These are phyloP conservation scores for Alopecurus myosuroides DNA, from an alignment of 176 grass and related monocot genomes.

Conservation along the genomic window DNA sequence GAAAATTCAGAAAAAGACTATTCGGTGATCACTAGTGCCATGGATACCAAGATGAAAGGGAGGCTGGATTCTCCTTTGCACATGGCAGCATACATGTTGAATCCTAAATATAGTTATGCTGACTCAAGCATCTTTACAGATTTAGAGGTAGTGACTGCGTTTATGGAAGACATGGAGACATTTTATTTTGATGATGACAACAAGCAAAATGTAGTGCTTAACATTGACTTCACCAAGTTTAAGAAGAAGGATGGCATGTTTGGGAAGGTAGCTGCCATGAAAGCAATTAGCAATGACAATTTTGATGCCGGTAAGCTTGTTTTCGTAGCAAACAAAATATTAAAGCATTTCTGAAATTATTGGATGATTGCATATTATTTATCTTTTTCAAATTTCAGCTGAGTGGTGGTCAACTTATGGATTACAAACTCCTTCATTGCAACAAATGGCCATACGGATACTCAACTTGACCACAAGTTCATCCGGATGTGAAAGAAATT, in stretches of 20 bases:
- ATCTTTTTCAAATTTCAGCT: neutral
- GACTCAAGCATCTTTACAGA: neutral
- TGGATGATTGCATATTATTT: neutral
- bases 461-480: neutral
- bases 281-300: neutral
- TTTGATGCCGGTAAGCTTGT: neutral
- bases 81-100: neutral
- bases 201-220: neutral
- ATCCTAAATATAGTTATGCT: neutral
- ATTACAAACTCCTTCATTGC: neutral
- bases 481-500: neutral
- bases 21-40: neutral
- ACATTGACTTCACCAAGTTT: neutral
- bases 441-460: neutral
- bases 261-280: neutral
- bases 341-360: neutral
- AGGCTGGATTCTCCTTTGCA: neutral
- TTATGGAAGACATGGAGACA: neutral
- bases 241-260: neutral
- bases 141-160: neutral
- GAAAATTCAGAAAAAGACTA: neutral
- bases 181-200: neutral
- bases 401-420: neutral
- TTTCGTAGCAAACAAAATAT: neutral
- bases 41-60: neutral